These are phyloP conservation scores for Saturnispora saitoi DNA, from an alignment of 805 yeast species.

Conservation along the genomic window DNA sequence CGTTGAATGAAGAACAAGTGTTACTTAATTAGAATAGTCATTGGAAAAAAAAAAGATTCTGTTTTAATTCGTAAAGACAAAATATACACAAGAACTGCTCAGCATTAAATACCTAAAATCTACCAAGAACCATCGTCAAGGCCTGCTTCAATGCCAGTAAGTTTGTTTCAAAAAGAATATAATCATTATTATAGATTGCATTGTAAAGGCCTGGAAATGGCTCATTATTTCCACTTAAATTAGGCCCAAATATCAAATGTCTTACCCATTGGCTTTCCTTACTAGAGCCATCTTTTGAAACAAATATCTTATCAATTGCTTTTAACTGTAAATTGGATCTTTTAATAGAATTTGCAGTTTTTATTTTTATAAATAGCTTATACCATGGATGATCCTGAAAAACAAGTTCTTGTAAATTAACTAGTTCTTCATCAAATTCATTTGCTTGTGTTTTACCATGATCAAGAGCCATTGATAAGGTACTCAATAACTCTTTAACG, in stretches of 20 bases:
- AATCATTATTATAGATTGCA: constrained; percentile 41
- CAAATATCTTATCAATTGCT: constrained; percentile 34
- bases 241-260: constrained; percentile 56
- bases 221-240: constrained; percentile 42
- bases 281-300: constrained; percentile 31
- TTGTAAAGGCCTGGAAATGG: constrained; percentile 54
- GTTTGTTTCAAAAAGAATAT: constrained; percentile 25
- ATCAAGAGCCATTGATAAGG: constrained; percentile 31
- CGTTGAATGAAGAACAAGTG: constrained; percentile 12
- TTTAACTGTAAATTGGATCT: constrained; percentile 43
- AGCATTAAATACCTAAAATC: background rate
- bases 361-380: constrained; percentile 48
- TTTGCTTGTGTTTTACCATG: background rate
- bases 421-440: constrained; percentile 18
- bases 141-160: constrained; percentile 8
- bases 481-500: background rate
- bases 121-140: background rate
- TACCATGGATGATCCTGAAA: constrained; percentile 75
- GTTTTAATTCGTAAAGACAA: background rate
- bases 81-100: background rate
- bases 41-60: background rate
- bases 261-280: constrained; percentile 49
- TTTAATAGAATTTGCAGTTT: constrained; percentile 48
- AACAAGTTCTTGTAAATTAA: constrained; percentile 40
- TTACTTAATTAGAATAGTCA: background rate